Base-by-base conservation (phyloP, 495 filamentous ascomycete species). In the Hyaloscypha variabilis region DNA sequence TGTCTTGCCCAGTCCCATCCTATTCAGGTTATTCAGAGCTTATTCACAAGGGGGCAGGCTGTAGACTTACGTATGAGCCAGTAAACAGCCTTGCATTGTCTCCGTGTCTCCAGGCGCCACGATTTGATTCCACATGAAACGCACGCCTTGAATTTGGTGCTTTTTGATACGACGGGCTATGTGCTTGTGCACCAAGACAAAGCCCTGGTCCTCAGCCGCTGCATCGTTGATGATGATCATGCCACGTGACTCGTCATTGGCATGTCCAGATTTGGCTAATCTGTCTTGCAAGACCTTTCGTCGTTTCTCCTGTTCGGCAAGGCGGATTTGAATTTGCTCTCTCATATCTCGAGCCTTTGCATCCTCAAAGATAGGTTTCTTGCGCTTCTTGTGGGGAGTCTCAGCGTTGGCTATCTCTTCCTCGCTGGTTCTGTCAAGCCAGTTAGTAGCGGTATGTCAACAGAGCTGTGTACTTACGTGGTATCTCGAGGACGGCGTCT, bases 1-100 rank as follows among this genome's bases (percentile, higher is more conserved):
- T 0, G 94, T 97, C 76, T 98, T 98, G 17, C 94, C 94, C 19
- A 98, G 76, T 2, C 94, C 94, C 94, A 97, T 97, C 1, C 39
- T 46, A 17, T 14, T 14, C 4, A 4, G 6, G 19, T 46, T 46
- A 46, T 4, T 17, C 3, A 46, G 19, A 46, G 39, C 39, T 46
- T 17, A 19, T n/a, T n/a, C n/a, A 46, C 10, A 17, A 17, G 13
- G 3, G 13, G 4, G 39, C 11, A 4, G 39, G 19, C 11, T 46
- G 11, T 6, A 46, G 13, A 46, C 39, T 46, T 17, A 46, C 39
- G 91, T 92, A 73, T 97, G 94, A 2, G 94, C 92, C 30, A 98
- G 83, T 3, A 97, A 79, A 69, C 92, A 96, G 6, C 94, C 94
- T 72, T 90, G 86, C 26, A 78, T 78, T 3, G 25, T 23, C 6